Evolutionary conservation across 495 filamentous ascomycete species (phyloP), one percentile per base, ranked within the genome.

Genomic region (Penicillium pulvis): DNA sequence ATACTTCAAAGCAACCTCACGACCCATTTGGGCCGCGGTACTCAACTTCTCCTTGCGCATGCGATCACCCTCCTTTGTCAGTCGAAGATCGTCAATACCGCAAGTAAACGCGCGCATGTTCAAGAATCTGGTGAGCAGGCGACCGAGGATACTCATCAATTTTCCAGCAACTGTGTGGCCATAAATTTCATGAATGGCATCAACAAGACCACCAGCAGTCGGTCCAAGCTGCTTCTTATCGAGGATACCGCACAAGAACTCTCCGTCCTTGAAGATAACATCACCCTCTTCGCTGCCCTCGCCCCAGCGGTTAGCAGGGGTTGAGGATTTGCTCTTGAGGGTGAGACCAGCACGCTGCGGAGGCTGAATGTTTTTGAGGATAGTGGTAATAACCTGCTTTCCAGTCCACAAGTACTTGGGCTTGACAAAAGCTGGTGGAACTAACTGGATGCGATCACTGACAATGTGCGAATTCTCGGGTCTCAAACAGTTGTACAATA

Each of bases 151-250:
- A 76, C 91, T 92, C 46, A 99, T 83, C 1, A 97, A 76, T 66
- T 88, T 89, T 30, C 92, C 93, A 20, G 95, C 93, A 56, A 85
- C 79, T 19, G 85, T 87, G 53, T 93, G 91, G 19, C 95, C 95
- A 72, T 97, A 98, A 14, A 91, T 83, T 66, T 99, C 95, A 68
- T 98, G 91, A 6, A 99, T 82, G 0, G 91, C 84, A 72, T 99
- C 93, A 53, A 99, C 85, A 35, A 99, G 80, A 57, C 95, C 95
- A 49, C 93, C 92, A 58, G 85, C 83, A 53, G 81, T 88, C 33
- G 95, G 90, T 54, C 95, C 95, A 51, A 99, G 85, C 60, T 98
- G 95, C 46, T 90, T 88, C 75, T 99, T 99, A 72, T 99, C 95
- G 28, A 99, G 83, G 64, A 99, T 93, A 61, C 95, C 95, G 47